A percentile compares a stretch with the other conserved stretches of the same genome.
Evolutionary conservation across 345 rosid genomes (phyloP).

Genomic region (Capsella bursapastoris): DNA sequence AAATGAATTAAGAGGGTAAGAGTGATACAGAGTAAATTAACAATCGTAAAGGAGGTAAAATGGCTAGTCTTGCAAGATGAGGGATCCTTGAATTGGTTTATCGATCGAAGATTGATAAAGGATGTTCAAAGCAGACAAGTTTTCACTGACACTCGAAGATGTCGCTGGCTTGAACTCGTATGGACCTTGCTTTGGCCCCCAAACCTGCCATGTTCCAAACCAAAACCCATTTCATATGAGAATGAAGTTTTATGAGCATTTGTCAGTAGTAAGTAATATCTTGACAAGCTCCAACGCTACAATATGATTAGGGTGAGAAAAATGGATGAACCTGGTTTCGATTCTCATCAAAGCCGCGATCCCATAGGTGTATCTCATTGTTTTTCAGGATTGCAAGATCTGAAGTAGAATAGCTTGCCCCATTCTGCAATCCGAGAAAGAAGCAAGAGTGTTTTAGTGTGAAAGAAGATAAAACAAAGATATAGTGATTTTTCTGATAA

Average conservation of each 20-base stretch:
- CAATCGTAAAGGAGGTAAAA: not conserved
- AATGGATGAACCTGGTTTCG: conserved; percentile 67
- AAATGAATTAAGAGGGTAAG: not conserved
- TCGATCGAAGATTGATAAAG: conserved; percentile 56
- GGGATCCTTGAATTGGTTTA: conserved; percentile 81
- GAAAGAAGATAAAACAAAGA: not conserved
- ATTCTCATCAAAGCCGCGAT: conserved; percentile 79
- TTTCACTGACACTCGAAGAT: conserved; percentile 54
- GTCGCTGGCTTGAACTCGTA: conserved; percentile 87
- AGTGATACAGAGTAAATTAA: not conserved
- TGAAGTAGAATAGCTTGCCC: conserved; percentile 79
- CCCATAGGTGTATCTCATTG: conserved; percentile 89
- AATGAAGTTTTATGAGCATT: not conserved
- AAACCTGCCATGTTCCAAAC: conserved; percentile 56
- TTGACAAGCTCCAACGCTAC: not conserved
- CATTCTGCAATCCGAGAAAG: conserved; percentile 48
- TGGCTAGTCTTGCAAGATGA: conserved; percentile 71
- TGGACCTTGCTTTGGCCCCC: conserved; percentile 81
- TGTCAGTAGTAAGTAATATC: not conserved
- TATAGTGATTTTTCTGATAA: not conserved
- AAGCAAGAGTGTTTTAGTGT: not conserved
- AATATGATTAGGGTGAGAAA: not conserved
- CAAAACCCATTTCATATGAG: conserved; percentile 6
- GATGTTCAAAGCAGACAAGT: conserved; percentile 62
- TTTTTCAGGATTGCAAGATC: conserved; percentile 82